These are phyloP conservation scores for Aegilops speltoides DNA, from an alignment of 176 grass and related monocot species.

Conservation along the genomic window DNA sequence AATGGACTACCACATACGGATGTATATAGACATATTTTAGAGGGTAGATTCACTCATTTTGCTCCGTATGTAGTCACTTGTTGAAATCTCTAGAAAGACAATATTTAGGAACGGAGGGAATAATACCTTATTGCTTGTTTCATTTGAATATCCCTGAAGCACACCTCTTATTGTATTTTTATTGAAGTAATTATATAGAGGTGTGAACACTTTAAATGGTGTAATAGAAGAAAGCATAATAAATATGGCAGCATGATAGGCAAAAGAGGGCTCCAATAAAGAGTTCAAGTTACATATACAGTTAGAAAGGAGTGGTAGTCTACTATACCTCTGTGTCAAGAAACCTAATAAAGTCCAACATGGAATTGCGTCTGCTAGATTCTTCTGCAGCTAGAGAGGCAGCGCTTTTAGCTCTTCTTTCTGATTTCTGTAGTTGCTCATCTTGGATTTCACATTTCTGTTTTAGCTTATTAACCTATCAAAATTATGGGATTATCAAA, in stretches of 20 bases:
- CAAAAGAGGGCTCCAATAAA: not conserved
- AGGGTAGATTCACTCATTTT: too few species aligned
- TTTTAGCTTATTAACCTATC: constrained; percentile 57
- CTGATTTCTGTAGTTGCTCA: constrained; percentile 47
- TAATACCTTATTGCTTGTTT: not conserved
- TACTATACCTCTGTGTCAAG: constrained; percentile 70
- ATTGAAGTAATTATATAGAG: constrained; percentile 15
- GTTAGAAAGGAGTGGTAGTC: not conserved
- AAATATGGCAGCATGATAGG: not conserved
- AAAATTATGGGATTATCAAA: constrained; percentile 5
- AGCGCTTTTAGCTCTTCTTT: constrained; percentile 48
- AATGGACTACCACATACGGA: too few species aligned
- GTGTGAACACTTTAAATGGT: constrained; percentile 7
- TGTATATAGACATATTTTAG: too few species aligned
- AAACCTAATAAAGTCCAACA: constrained; percentile 64
- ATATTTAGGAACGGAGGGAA: too few species aligned
- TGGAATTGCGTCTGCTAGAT: constrained; percentile 48
- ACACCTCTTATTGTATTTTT: constrained; percentile 20
- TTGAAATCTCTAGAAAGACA: too few species aligned
- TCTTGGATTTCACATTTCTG: constrained; percentile 73
- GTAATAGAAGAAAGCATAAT: not conserved
- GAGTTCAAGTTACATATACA: not conserved
- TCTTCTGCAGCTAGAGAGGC: constrained; percentile 54
- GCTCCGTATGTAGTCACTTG: too few species aligned
- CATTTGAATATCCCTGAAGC: constrained; percentile 38